Evolutionary conservation across 257 asterid species (phyloP).

Genomic region (Coffea eugenioides): DNA sequence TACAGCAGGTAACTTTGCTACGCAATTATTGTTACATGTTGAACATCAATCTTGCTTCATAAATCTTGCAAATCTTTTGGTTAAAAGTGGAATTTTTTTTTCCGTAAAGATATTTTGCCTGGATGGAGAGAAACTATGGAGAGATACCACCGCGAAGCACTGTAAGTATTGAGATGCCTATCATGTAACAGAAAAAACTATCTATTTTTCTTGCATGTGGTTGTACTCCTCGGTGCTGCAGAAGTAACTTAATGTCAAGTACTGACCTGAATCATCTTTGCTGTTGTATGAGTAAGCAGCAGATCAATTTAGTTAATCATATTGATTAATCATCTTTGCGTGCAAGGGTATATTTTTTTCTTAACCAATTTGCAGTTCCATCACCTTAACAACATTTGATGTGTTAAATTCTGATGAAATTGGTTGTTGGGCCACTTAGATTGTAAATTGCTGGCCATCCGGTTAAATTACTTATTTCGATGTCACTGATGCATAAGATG

Average conservation of each 20-base stretch:
- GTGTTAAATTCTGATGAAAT: background rate
- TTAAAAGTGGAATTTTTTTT: background rate
- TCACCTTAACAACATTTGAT: too few relatives aligned
- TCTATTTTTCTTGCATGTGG: background rate
- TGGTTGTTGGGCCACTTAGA: background rate
- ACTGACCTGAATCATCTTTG: too few relatives aligned
- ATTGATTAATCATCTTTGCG: too few relatives aligned
- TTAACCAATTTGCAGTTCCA: background rate
- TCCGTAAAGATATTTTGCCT: constrained; percentile 58
- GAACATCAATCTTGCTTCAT: background rate
- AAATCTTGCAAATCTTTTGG: constrained; percentile 1
- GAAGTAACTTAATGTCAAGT: too few relatives aligned
- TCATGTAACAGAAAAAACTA: background rate
- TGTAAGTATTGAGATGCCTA: constrained; percentile 50
- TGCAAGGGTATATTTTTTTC: background rate
- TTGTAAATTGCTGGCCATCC: background rate
- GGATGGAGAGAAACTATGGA: constrained; percentile 88
- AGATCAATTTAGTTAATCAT: too few relatives aligned
- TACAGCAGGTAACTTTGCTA: constrained; percentile 42
- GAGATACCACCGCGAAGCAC: constrained; percentile 68
- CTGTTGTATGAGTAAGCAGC: too few relatives aligned
- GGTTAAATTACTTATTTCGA: background rate
- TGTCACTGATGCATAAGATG: background rate
- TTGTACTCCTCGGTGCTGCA: background rate
- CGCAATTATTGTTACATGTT: background rate